Base-by-base conservation (phyloP, 441 rosid species). In the Mallotus japonicus region DNA sequence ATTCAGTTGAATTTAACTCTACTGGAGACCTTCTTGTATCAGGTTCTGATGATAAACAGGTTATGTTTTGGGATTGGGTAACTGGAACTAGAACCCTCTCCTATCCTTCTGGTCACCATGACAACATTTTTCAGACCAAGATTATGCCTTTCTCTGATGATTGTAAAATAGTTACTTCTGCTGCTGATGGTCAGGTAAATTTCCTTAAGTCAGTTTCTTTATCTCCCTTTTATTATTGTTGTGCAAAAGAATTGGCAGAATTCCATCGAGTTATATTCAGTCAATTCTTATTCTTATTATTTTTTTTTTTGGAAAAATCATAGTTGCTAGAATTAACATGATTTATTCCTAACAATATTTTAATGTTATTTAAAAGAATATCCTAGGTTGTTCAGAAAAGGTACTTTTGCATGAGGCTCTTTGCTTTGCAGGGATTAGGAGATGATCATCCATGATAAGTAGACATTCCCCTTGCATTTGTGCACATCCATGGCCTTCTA, bases 101-200 rank as follows among this genome's bases (percentile, higher is more conserved):
- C 0, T 87, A 85, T 87, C 53, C 73, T 10, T 89, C 91, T 14
- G 92, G 93, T 1, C 92, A 90, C 74, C 74, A 69, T 40, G 90
- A 80, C 58, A 89, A 85, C 74, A 79, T 91, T 75, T 87, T 89
- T 68, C 93, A 89, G 79, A 77, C 86, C n/a, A 77, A 78, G 70
- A 77, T 89, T 63, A 83, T 90, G 83, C 96, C 93, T 3, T 84
- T 83, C 28, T 66, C 89, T 13, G 90, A 86, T 81, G 87, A 89
- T 71, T 74, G 83, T 40, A 85, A 72, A 50, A 81, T 89, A 69
- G 80, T 89, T 54, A 85, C 96, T 40, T 89, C 91, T 51, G 74
- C 87, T 72, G 87, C 87, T 44, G 96, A 88, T 79, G 93, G 96
- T 61, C 89, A 89, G 89, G 89, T 90, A 78, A 69, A 24, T 63